Conservation (phyloP, 1,139 yeast genomes). For the Scheffersomyces insectosa region DNA sequence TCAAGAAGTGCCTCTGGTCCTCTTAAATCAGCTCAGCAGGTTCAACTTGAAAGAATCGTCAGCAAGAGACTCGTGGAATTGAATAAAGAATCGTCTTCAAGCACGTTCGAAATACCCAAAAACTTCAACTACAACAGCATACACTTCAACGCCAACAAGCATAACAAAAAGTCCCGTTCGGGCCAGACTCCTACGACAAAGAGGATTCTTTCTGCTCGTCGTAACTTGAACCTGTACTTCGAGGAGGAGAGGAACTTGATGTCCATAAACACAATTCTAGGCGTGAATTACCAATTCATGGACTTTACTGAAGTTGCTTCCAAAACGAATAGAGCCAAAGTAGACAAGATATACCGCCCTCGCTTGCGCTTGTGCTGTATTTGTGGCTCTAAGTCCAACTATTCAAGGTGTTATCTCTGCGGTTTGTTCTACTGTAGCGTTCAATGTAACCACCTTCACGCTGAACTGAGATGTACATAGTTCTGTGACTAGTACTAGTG, state of each 20-base stretch:
- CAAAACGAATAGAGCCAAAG: constrained; percentile 12
- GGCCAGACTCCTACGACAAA: constrained; percentile 51
- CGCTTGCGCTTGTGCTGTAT: constrained; percentile 44
- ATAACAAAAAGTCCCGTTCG: constrained; percentile 29
- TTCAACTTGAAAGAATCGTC: constrained; percentile 43
- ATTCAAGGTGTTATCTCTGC: constrained; percentile 42
- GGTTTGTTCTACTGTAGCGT: constrained; percentile 47
- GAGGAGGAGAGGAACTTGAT: constrained; percentile 50
- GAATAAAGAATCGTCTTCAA: constrained; percentile 31
- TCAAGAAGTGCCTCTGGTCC: constrained; percentile 31
- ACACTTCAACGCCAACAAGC: constrained; percentile 23
- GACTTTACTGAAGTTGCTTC: constrained; percentile 29
- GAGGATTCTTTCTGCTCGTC: constrained; percentile 43
- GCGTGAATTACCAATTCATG: constrained; percentile 42
- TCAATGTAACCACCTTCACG: constrained; percentile 41
- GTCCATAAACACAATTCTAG: constrained; percentile 42
- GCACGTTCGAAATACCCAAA: constrained; percentile 44
- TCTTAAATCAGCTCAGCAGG: constrained; percentile 44
- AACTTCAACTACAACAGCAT: constrained; percentile 39
- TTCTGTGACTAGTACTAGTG: neutral
- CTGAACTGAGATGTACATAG: constrained; percentile 44
- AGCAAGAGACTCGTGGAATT: constrained; percentile 40
- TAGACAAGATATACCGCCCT: constrained; percentile 28
- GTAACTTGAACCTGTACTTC: constrained; percentile 48
- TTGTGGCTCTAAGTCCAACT: constrained; percentile 40